Percentiles rank a stretch among this genome's conserved stretches.
phyloP scores from a whole-genome alignment of 805 yeast genomes.

The Nakazawaea ishiwadae region DNA sequence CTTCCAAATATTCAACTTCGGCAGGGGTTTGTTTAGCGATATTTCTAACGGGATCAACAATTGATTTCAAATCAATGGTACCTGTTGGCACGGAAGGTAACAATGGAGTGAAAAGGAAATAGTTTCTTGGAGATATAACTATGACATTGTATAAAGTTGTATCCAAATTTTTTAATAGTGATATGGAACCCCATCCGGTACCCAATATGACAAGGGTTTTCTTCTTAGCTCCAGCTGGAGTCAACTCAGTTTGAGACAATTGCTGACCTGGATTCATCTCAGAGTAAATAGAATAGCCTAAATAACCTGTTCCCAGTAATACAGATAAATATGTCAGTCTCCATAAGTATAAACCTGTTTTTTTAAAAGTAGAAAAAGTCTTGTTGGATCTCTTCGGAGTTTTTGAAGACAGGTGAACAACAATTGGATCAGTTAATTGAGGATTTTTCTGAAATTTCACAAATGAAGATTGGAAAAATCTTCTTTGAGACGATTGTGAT shows the following conservation, averaged over 20 bases:
- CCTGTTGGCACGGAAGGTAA: conserved; percentile 95
- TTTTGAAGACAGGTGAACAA: background rate
- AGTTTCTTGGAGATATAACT: conserved; percentile 90
- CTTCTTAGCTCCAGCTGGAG: conserved; percentile 50
- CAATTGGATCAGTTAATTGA: background rate
- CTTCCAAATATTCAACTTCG: conserved; percentile 81
- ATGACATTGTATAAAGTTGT: conserved; percentile 85
- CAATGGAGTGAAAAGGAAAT: conserved; percentile 92
- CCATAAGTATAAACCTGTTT: conserved; percentile 29
- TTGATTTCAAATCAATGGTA: conserved; percentile 83
- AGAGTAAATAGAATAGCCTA: conserved; percentile 57
- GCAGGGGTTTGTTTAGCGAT: conserved; percentile 74
- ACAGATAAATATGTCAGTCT: conserved; percentile 45
- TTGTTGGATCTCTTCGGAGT: conserved; percentile 8
- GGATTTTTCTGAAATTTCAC: background rate
- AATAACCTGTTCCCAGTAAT: conserved; percentile 48
- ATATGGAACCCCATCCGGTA: conserved; percentile 94
- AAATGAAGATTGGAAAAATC: background rate
- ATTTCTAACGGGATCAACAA: conserved; percentile 88
- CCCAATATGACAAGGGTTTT: conserved; percentile 78
- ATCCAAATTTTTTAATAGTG: conserved; percentile 79
- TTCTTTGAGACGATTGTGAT: background rate
- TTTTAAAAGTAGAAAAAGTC: conserved; percentile 27
- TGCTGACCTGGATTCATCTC: conserved; percentile 62
- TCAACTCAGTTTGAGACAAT: conserved; percentile 46